Evolutionary conservation across 2,329 filamentous ascomycete species (phyloP), one percentile per base, ranked within the genome.

Genomic region (Phyllosticta citribraziliensis): DNA sequence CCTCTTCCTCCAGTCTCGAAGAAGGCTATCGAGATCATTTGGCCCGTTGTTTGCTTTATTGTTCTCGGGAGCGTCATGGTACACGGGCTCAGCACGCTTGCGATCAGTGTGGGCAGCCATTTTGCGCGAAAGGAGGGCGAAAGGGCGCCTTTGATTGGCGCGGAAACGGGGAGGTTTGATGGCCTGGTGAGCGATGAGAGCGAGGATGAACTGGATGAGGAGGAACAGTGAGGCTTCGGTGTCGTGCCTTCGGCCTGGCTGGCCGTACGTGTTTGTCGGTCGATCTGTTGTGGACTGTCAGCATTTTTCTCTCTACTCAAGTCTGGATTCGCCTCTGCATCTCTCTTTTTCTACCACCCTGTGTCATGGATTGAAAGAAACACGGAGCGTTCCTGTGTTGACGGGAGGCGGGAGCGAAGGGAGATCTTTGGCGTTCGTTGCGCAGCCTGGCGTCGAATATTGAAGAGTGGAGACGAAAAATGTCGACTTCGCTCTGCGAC

Each of bases 41-140:
- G 80, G 80, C 81, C 81, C 0, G 73, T 84, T 0, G 75, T 84
- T 1, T 82, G 78, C 64, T 82, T 82, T 64, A 71, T 82, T 3
- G 80, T 83, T 0, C 66, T 84, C 4, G 79, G 79, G 2, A 81
- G 78, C 63, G 82, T 78, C 4, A 70, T 84, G 63, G 73, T 84
- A 5, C 81, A 84, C 70, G 81, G 81, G 0, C 65, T 83, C 47
- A 81, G 78, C 63, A 80, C 81, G 2, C 66, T 80, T 56, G 76
- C 71, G 0, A 77, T 84, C 61, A 81, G 79, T 63, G 58, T 84
- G 0, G 71, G 69, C 1, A 75, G 78, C 0, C 79, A 83, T 68
- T 79, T 79, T 64, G 67, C 69, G 3, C 70, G 79, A 33, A 67
- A 74, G 14, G 74, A 78, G 58, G 76, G 75, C 4, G 75, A 81